These are phyloP conservation scores for Capsicum chinense DNA, from an alignment of 257 asterid species.

Conservation along the genomic window DNA sequence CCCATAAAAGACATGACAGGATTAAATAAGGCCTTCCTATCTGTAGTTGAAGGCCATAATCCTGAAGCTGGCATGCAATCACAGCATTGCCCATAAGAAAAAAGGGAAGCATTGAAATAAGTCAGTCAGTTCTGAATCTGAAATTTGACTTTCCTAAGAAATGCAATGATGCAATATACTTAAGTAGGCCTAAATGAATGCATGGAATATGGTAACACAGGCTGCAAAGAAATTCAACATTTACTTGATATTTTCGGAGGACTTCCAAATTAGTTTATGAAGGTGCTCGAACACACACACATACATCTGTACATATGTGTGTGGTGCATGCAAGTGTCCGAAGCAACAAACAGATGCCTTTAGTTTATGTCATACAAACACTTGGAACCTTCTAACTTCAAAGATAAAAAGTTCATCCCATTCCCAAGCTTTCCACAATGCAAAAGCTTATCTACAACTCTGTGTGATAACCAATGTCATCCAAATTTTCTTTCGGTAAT, in stretches of 20 bases:
- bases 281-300: neutral
- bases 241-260: neutral
- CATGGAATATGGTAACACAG: neutral
- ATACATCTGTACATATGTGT: neutral
- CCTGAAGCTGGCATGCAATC: constrained; percentile 62
- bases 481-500: neutral
- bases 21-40: constrained; percentile 63
- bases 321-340: neutral
- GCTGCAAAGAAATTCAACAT: constrained; percentile 2
- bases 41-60: constrained; percentile 70
- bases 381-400: constrained; percentile 6
- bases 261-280: constrained; percentile 2
- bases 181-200: constrained; percentile 32
- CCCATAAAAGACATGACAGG: constrained; percentile 85
- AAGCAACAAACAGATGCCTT: neutral
- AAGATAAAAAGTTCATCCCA: neutral
- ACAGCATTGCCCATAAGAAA: constrained; percentile 24
- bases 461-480: constrained; percentile 9
- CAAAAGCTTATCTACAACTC: neutral
- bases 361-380: neutral
- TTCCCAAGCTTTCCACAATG: neutral
- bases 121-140: neutral
- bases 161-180: constrained; percentile 18
- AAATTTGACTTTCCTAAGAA: constrained; percentile 16
- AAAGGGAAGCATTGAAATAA: constrained; percentile 27